These are phyloP conservation scores for Cladosporium sp. DNA, from an alignment of 2,329 filamentous ascomycete species.

Conservation along the genomic window DNA sequence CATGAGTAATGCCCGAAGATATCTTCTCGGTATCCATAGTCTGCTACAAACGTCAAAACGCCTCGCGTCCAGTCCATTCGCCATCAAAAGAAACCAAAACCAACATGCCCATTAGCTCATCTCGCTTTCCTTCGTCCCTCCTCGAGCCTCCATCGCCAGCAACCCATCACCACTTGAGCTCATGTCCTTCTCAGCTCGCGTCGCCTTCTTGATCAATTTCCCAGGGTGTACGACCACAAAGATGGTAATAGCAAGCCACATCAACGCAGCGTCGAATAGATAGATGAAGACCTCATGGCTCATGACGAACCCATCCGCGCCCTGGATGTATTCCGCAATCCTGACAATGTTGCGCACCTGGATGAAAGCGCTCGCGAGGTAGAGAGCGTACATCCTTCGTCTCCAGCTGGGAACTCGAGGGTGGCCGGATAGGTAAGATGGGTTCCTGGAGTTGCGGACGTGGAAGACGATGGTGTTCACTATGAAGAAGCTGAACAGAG, in stretches of 20 bases:
- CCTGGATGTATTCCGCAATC: constrained; percentile 44
- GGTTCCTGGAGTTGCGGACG: constrained; percentile 24
- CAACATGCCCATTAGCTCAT: not conserved
- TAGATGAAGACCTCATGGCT: constrained; percentile 40
- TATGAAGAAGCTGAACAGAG: constrained; percentile 53
- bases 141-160: not conserved
- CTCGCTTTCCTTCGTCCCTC: not conserved
- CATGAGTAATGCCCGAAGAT: too few relatives aligned
- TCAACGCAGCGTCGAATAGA: constrained; percentile 39
- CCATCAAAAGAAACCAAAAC: not conserved
- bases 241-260: constrained; percentile 27
- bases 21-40: too few relatives aligned
- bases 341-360: constrained; percentile 43
- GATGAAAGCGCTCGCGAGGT: constrained; percentile 37
- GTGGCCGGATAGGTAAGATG: constrained; percentile 15
- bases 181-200: not conserved
- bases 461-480: constrained; percentile 47
- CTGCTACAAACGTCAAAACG: too few relatives aligned
- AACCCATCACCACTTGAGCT: not conserved
- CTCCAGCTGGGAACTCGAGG: constrained; percentile 25
- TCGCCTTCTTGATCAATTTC: not conserved
- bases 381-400: constrained; percentile 33
- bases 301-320: constrained; percentile 36
- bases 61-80: too few relatives aligned
- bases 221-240: constrained; percentile 15